Percentiles rank a stretch among this genome's conserved stretches.
Evolutionary conservation across 805 yeast genomes (phyloP).

Genomic region (Millerago galiae): DNA sequence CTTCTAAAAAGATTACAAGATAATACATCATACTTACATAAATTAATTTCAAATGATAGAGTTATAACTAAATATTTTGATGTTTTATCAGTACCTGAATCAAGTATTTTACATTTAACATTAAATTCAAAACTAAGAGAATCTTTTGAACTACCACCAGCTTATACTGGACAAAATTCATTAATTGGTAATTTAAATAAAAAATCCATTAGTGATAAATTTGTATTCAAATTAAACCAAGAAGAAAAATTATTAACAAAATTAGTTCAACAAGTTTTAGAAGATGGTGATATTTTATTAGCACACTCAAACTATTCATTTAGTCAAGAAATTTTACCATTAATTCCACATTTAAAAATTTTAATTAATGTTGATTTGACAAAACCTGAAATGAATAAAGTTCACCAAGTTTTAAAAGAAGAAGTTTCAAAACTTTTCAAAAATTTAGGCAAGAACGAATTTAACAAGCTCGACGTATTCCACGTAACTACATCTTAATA

Average conservation of each 20-base stretch:
- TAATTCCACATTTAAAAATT: slow-evolving; percentile 54
- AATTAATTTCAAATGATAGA: slow-evolving; percentile 34
- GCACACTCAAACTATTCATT: slow-evolving; percentile 58
- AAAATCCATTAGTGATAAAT: slow-evolving; percentile 26
- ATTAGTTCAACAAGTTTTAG: slow-evolving; percentile 52
- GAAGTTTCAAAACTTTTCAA: slow-evolving; percentile 21
- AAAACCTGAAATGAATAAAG: slow-evolving; percentile 36
- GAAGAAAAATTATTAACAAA: slow-evolving; percentile 61
- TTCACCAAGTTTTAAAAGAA: slow-evolving; percentile 33
- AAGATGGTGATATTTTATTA: slow-evolving; percentile 46
- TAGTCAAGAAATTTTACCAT: slow-evolving; percentile 69
- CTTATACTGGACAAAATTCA: slow-evolving; percentile 26
- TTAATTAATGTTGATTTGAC: slow-evolving; percentile 41
- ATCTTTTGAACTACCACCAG: slow-evolving; percentile 37
- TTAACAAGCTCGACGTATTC: neutral
- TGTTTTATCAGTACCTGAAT: slow-evolving; percentile 48
- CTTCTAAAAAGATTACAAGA: slow-evolving; percentile 29
- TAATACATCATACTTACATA: slow-evolving; percentile 35
- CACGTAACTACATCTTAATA: neutral
- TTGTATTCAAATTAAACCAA: slow-evolving; percentile 29
- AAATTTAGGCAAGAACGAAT: slow-evolving; percentile 2
- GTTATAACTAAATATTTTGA: slow-evolving; percentile 34
- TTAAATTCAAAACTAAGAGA: slow-evolving; percentile 43
- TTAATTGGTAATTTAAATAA: slow-evolving; percentile 24
- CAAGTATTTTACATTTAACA: slow-evolving; percentile 67